Percentiles rank a stretch among this genome's conserved stretches.
phyloP scores from a whole-genome alignment of 2,329 filamentous ascomycete species.

The Tricladium varicosporioides region DNA sequence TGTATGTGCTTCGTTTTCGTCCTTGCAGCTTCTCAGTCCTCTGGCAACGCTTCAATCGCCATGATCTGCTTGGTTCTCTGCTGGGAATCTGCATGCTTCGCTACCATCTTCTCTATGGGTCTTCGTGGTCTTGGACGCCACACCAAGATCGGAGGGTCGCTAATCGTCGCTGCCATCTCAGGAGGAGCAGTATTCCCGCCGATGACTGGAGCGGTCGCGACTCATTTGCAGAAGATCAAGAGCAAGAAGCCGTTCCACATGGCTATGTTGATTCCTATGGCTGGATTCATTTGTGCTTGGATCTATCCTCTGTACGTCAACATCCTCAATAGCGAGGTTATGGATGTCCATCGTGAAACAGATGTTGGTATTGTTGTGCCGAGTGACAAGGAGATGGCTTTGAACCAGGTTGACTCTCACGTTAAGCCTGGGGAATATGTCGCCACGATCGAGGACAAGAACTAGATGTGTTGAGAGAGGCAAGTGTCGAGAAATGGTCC shows the following conservation, averaged over 20 bases:
- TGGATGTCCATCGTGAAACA: slow-evolving; percentile 28
- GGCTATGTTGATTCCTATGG: slow-evolving; percentile 36
- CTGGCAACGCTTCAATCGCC: slow-evolving; percentile 46
- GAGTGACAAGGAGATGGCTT: slow-evolving; percentile 12
- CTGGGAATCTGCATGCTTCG: slow-evolving; percentile 79
- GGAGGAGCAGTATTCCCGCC: slow-evolving; percentile 76
- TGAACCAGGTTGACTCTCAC: slow-evolving; percentile 8
- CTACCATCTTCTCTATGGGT: slow-evolving; percentile 76
- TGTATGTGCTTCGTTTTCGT: slow-evolving; percentile 62
- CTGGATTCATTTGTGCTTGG: slow-evolving; percentile 34
- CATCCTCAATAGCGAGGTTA: slow-evolving; percentile 29
- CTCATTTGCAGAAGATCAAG: slow-evolving; percentile 11
- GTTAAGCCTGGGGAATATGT: neutral
- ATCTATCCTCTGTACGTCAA: slow-evolving; percentile 37
- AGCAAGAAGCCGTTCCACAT: slow-evolving; percentile 18
- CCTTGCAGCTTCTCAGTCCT: slow-evolving; percentile 37
- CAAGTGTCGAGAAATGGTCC: too few species aligned
- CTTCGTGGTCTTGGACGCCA: slow-evolving; percentile 76
- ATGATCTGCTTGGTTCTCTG: slow-evolving; percentile 72
- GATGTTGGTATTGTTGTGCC: slow-evolving; percentile 11
- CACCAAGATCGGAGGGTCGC: slow-evolving; percentile 73
- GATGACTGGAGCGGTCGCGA: slow-evolving; percentile 58
- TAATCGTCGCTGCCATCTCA: slow-evolving; percentile 66
- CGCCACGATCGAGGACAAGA: neutral
- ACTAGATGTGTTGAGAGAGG: neutral